phyloP scores from a whole-genome alignment of 2,329 filamentous ascomycete genomes.

The Sporothrix humicola region DNA sequence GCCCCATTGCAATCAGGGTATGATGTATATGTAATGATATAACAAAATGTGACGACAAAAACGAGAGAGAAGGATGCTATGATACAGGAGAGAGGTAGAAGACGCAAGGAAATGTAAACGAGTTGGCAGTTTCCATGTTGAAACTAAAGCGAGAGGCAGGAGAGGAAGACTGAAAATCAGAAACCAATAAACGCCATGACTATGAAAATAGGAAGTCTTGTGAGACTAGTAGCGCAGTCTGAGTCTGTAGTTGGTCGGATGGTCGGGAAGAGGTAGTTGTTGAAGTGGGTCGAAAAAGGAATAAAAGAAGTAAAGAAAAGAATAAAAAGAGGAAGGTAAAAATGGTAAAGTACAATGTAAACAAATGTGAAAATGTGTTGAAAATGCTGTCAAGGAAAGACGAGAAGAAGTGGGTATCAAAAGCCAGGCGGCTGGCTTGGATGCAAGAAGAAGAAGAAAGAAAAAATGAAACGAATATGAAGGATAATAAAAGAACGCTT shows the following conservation, averaged over 20 bases:
- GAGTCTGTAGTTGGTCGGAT: neutral
- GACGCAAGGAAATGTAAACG: constrained; percentile 25
- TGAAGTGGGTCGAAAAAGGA: neutral
- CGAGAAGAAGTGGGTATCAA: constrained; percentile 27
- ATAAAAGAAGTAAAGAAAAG: constrained; percentile 6
- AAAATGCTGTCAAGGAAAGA: constrained; percentile 30
- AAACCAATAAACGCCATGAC: constrained; percentile 1
- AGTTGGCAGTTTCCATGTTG: neutral
- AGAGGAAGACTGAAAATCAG: neutral
- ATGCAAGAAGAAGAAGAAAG: constrained; percentile 4
- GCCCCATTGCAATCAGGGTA: constrained; percentile 24
- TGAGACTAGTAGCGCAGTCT: neutral
- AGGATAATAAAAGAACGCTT: neutral
- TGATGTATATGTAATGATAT: constrained; percentile 4
- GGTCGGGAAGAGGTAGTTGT: neutral
- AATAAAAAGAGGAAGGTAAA: neutral
- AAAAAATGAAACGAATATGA: neutral
- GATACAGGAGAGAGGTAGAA: neutral
- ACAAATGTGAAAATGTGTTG: constrained; percentile 1
- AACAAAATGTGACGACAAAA: neutral
- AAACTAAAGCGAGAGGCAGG: neutral
- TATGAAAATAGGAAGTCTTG: neutral
- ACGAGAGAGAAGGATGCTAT: constrained; percentile 16
- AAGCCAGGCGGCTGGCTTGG: constrained; percentile 27
- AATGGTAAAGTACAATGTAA: neutral